Evolutionary conservation across 2,329 filamentous ascomycete species (phyloP), one percentile per base, ranked within the genome.

Genomic region (Orbilia blumenaviensis): DNA sequence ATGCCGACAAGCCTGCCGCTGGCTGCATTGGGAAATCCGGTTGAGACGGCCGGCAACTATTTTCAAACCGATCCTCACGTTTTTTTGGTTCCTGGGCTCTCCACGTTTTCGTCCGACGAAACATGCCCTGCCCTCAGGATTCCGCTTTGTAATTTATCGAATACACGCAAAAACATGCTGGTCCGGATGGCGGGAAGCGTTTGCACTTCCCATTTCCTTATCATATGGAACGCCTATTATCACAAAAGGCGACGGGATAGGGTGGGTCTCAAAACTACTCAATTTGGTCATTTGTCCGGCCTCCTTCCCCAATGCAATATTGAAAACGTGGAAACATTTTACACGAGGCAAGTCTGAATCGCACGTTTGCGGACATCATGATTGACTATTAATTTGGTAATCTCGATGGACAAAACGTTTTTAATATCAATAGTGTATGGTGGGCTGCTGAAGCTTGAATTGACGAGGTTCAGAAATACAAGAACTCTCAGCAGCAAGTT

Each of bases 11-110:
- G 23, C 41, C 61, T 73, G 61, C 68, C 68, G 68, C 44, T 41
- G 10, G 29, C 61, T 62, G 54, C 50, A 73, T 72, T 23, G 29
- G 67, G 67, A 72, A 72, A 58, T 63, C 42, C 68, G 60, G 68
- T 56, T 48, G 68, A 73, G 68, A 73, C 52, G 27, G 42, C 48
- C 50, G 60, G 61, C 67, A 56, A 68, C 23, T 21, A 38, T 61
- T 61, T 61, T 32, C 36, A 25, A n/a, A n/a, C n/a, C n/a, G n/a
- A n/a, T n/a, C n/a, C n/a, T n/a, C n/a, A n/a, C 18, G 12, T 29
- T 41, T 25, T 29, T 41, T 29, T n/a, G 44, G 29, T 50, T 32
- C 36, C 34, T 68, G 52, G 52, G 41, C 52, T 48, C 42, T 48
- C 52, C 64, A 50, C 64, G 41, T 68, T 68, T 68, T 38, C 64